Evolutionary conservation across 1,284 basidiomycete genomes (phyloP).

Genomic region (Volvariella surrecta): DNA sequence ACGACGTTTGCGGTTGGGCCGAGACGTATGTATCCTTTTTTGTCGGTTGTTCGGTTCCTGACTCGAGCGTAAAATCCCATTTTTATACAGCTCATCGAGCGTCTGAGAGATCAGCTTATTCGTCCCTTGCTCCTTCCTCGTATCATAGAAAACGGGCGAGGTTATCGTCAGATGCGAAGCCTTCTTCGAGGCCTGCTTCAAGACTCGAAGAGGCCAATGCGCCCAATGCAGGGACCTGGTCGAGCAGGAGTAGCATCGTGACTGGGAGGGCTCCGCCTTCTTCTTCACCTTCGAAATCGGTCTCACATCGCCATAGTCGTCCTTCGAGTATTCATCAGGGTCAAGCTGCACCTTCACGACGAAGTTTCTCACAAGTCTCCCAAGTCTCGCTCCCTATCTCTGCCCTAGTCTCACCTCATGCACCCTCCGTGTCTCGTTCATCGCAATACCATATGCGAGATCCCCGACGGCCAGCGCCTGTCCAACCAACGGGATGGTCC

Average conservation of each 20-base stretch:
- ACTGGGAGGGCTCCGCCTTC: no score
- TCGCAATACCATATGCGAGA: constrained; percentile 70
- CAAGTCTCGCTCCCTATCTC: constrained; percentile 68
- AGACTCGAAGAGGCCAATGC: constrained; percentile 20
- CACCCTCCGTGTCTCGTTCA: constrained; percentile 53
- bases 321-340: constrained; percentile 18
- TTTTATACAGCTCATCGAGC: constrained; percentile 29
- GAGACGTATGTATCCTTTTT: constrained; percentile 26
- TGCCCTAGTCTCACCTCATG: constrained; percentile 66
- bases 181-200: constrained; percentile 18
- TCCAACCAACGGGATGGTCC: constrained; percentile 51
- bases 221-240: constrained; percentile 42
- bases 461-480: constrained; percentile 53
- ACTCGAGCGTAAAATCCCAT: not conserved
- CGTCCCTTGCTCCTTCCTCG: constrained; percentile 54
- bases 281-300: constrained; percentile 10
- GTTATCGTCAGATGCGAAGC: constrained; percentile 39
- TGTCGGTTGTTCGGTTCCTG: not conserved
- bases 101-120: constrained; percentile 28
- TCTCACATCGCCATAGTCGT: constrained; percentile 17
- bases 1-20: constrained; percentile 40
- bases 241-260: constrained; percentile 37
- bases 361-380: constrained; percentile 51
- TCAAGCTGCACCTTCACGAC: constrained; percentile 30
- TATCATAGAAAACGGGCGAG: constrained; percentile 61